Base-by-base conservation (phyloP, 768 basidiomycete genomes). In the Multifurca ochricompacta region DNA sequence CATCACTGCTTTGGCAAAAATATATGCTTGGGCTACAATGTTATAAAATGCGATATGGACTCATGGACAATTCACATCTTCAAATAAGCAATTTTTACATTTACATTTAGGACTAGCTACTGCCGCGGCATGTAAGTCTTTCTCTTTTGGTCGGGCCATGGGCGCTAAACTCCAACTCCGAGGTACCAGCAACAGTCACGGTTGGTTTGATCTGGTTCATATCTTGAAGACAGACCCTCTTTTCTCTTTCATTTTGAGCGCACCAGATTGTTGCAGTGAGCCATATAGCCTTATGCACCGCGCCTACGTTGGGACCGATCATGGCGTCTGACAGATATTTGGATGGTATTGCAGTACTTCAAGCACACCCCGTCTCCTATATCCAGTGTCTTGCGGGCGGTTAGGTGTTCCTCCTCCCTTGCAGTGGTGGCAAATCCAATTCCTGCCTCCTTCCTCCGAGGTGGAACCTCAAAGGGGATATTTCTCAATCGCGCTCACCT, bases 391-490 rank as follows among this genome's bases (percentile, higher is more conserved):
- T 19, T 51, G 10, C 48, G 36, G 28, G 18, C 21, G 19, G 42
- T 34, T 16, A 40, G 55, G 31, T 37, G 14, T 30, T 49, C 23
- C 14, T 59, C 45, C n/a, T 56, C 60, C 14, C 28, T 51, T 14
- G 43, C 51, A 36, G 40, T 28, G 32, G 45, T 48, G n/a, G 42
- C 62, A 7, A 73, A 71, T 47, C 69, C 71, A 14, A 48, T 73
- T 3, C 67, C 68, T 3, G 72, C 71, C 6, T 60, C 74, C 1
- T 88, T 83, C 63, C 66, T 87, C 16, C 77, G 86, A 16, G 86
- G 85, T 1, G 86, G 86, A 0, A 89, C 87, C 2, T 88, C 85
- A 18, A 87, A 88, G 66, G 87, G 87, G 3, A 75, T 88, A 41
- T 89, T 83, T 64, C 48, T 90, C 14, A 75, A 79, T 48, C 74